A percentile compares a stretch with the other conserved stretches of the same genome.
These are phyloP conservation scores for Lasiosphaeria ovina DNA, from an alignment of 495 filamentous ascomycete genomes.

Conservation along the genomic window DNA sequence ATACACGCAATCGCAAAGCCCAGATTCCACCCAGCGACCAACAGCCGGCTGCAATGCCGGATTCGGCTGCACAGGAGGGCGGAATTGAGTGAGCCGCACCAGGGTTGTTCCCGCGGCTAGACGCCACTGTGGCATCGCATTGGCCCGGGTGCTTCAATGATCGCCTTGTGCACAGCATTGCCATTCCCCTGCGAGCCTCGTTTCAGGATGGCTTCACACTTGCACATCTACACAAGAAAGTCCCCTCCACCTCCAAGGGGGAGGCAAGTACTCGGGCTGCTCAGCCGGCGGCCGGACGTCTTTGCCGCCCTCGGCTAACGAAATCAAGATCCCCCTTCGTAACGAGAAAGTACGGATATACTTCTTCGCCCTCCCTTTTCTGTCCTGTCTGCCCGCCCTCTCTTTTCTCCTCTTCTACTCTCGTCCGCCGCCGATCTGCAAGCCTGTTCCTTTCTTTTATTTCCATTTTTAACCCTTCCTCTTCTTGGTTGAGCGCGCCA, in stretches of 20 bases:
- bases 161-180: slow-evolving; percentile 17
- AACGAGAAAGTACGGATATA: too few species aligned
- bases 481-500: slow-evolving; percentile 22
- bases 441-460: slow-evolving; percentile 14
- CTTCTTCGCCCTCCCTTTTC: slow-evolving; percentile 15
- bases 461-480: slow-evolving; percentile 17
- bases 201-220: slow-evolving; percentile 31
- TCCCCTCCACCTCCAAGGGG: not conserved
- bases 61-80: not conserved
- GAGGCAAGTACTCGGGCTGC: not conserved
- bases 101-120: not conserved
- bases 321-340: too few species aligned
- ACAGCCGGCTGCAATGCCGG: not conserved
- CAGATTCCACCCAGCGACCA: not conserved
- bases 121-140: slow-evolving; percentile 7
- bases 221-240: slow-evolving; percentile 9
- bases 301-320: not conserved
- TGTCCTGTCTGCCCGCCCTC: slow-evolving; percentile 6
- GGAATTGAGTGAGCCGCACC: slow-evolving; percentile 13
- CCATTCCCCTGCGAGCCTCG: slow-evolving; percentile 13
- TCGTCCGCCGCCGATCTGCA: slow-evolving; percentile 24
- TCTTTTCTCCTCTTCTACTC: slow-evolving; percentile 17
- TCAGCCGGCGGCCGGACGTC: not conserved
- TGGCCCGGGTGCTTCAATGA: slow-evolving; percentile 16
- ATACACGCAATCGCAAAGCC: not conserved